phyloP scores from a whole-genome alignment of 768 basidiomycete species.

The Boletus huronensis region DNA sequence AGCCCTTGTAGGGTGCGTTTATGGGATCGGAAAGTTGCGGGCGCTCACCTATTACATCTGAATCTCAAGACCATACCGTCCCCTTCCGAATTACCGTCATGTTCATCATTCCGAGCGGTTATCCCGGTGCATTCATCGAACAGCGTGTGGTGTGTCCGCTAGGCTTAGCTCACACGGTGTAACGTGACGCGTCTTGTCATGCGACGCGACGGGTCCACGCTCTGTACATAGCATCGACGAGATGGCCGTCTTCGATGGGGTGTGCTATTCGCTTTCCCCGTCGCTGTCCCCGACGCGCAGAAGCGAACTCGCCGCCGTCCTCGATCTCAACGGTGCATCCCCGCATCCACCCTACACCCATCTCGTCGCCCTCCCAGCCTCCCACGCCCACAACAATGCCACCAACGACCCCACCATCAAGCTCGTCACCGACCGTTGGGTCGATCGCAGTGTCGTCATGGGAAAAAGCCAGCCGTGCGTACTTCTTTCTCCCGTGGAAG shows the following conservation, averaged over 20 bases:
- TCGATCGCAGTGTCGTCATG: constrained; percentile 59
- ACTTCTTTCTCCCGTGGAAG: background rate
- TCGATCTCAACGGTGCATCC: constrained; percentile 53
- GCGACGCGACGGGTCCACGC: background rate
- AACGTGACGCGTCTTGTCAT: background rate
- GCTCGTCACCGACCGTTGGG: constrained; percentile 55
- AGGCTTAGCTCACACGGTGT: no score
- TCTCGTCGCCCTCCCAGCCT: constrained; percentile 49
- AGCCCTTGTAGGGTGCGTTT: no score
- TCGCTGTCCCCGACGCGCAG: constrained; percentile 43
- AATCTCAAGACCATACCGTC: no score
- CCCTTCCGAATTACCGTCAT: no score
- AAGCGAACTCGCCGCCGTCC: constrained; percentile 43
- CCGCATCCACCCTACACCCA: constrained; percentile 50
- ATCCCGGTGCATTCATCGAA: no score
- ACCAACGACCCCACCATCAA: constrained; percentile 37
- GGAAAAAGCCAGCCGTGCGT: constrained; percentile 57
- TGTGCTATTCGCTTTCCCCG: constrained; percentile 47
- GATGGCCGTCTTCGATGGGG: constrained; percentile 39
- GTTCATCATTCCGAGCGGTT: no score
- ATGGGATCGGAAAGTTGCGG: no score
- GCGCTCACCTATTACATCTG: no score
- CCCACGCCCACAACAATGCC: constrained; percentile 37
- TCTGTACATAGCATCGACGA: background rate
- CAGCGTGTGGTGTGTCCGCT: no score